Percentiles rank a stretch among this genome's conserved stretches.
These are phyloP conservation scores for Eucommia ulmoides DNA, from an alignment of 257 asterid species.

Conservation along the genomic window DNA sequence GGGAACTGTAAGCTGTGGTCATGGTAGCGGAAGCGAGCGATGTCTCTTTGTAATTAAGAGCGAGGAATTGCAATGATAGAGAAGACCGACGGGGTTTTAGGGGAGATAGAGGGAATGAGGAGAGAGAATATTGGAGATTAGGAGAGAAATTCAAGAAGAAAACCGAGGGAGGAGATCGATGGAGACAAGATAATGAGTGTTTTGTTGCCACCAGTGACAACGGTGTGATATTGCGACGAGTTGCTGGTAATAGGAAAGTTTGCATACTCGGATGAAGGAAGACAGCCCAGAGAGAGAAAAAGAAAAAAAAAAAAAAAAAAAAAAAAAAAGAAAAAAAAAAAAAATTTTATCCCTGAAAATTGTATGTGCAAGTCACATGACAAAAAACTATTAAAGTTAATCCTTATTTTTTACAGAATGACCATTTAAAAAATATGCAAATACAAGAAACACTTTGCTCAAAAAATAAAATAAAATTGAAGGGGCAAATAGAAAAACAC, in stretches of 20 bases:
- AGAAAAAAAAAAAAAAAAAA: too few species aligned
- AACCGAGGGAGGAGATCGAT: slow-evolving; percentile 9
- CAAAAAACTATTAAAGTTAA: too few species aligned
- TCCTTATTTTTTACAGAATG: too few species aligned
- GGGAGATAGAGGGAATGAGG: slow-evolving; percentile 22
- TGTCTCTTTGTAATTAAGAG: slow-evolving; percentile 18
- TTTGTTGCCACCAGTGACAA: slow-evolving; percentile 21
- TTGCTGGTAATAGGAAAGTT: slow-evolving; percentile 67
- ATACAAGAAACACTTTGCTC: too few species aligned
- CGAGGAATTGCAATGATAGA: slow-evolving; percentile 20
- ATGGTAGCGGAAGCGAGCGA: slow-evolving; percentile 38
- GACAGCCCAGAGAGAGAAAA: too few species aligned
- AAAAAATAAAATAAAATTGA: too few species aligned
- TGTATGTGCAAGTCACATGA: too few species aligned
- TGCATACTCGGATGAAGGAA: too few species aligned
- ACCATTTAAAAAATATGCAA: too few species aligned
- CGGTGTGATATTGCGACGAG: slow-evolving; percentile 45
- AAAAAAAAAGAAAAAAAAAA: too few species aligned
- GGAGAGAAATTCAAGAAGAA: slow-evolving; percentile 12
- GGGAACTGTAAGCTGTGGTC: slow-evolving; percentile 35
- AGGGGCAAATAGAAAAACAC: too few species aligned
- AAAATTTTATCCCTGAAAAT: too few species aligned
- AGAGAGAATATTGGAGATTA: slow-evolving; percentile 9
- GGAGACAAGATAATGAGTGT: slow-evolving; percentile 3
- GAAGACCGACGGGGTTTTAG: slow-evolving; percentile 19